Evolutionary conservation across 202 grass and related monocot species (phyloP).

Genomic region (Cymbopogon flexuosus): DNA sequence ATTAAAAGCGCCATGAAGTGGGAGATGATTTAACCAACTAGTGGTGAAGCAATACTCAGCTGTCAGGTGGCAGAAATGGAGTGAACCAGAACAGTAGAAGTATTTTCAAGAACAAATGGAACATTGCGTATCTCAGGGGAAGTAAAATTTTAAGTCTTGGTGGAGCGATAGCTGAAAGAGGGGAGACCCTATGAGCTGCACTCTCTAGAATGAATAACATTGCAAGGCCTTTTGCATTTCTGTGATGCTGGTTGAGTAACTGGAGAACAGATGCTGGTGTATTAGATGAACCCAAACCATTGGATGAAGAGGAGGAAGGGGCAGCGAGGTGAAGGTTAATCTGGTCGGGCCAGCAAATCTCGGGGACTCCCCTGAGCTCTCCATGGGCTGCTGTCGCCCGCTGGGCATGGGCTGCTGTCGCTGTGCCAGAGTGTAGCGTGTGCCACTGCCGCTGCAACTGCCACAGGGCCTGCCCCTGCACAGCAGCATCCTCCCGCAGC

Average conservation of each 20-base stretch:
- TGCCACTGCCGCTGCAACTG: not conserved
- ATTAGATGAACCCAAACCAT: not conserved
- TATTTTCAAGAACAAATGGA: not conserved
- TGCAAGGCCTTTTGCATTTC: not conserved
- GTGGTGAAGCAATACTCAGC: not conserved
- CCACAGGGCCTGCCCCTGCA: not conserved
- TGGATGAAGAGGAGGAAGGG: not conserved
- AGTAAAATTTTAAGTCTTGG: not conserved
- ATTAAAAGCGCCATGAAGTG: not conserved
- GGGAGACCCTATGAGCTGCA: not conserved
- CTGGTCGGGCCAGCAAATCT: not conserved
- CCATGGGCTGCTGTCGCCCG: constrained; percentile 35
- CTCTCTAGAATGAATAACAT: not conserved
- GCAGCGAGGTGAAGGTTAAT: not conserved
- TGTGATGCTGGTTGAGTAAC: not conserved
- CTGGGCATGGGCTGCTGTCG: not conserved
- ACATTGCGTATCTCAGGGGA: not conserved
- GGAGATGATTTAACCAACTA: not conserved
- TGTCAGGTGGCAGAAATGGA: not conserved
- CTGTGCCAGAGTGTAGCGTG: not conserved
- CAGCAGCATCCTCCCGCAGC: not conserved
- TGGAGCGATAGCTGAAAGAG: not conserved
- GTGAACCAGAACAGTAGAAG: not conserved
- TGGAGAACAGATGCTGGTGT: not conserved
- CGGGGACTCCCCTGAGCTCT: not conserved